Evolutionary conservation across 331 rosid species (phyloP).

Genomic region (Cydonia oblonga): DNA sequence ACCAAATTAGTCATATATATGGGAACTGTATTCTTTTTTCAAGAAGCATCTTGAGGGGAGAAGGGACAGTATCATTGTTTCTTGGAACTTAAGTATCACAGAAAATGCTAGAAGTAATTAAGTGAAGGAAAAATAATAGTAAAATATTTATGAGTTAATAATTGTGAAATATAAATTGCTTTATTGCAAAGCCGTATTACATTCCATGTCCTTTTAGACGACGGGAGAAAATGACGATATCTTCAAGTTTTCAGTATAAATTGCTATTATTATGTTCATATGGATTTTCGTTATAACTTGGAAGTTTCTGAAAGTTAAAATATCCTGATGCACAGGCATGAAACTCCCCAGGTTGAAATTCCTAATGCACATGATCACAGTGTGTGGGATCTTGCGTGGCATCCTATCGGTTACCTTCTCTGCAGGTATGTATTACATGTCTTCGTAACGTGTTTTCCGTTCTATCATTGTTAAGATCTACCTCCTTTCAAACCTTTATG

Average conservation of each 20-base stretch:
- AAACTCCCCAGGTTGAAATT: slow-evolving; percentile 90
- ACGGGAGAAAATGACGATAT: neutral
- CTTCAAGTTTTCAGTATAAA: neutral
- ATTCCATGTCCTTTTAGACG: neutral
- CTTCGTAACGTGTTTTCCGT: neutral
- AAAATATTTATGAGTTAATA: neutral
- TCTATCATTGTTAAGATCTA: neutral
- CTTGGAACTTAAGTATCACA: neutral
- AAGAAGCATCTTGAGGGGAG: neutral
- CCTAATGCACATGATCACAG: slow-evolving; percentile 77
- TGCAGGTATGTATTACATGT: slow-evolving; percentile 55
- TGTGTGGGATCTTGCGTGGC: slow-evolving; percentile 99
- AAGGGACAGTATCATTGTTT: neutral
- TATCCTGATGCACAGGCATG: slow-evolving; percentile 61
- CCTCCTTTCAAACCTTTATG: neutral
- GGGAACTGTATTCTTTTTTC: neutral
- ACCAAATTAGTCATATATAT: neutral
- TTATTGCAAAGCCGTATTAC: neutral
- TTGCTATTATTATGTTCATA: neutral
- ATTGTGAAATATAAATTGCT: neutral
- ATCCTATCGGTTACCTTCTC: slow-evolving; percentile 96
- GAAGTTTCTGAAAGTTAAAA: slow-evolving; percentile 11
- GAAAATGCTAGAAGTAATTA: neutral
- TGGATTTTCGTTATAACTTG: slow-evolving; percentile 1
- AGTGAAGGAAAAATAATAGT: neutral